These are phyloP conservation scores for Sarcodon aspratus DNA, from an alignment of 768 basidiomycete genomes.

Conservation along the genomic window DNA sequence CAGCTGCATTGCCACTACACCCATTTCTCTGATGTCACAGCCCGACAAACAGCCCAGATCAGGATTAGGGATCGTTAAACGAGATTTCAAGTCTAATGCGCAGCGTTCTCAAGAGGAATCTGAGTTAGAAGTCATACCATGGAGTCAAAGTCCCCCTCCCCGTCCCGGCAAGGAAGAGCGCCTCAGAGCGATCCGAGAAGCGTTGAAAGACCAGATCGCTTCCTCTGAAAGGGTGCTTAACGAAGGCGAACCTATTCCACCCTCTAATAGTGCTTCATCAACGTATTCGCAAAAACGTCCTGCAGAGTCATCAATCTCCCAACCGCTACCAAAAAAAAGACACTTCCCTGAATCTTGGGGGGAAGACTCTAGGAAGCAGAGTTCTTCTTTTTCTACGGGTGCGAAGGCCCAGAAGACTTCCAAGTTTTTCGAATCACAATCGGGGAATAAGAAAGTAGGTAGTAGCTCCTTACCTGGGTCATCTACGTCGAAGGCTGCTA, in stretches of 20 bases:
- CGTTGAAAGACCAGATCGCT: conserved; percentile 22
- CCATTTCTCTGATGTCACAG: no score
- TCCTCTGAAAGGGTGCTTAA: conserved; percentile 7
- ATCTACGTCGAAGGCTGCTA: conserved; percentile 6
- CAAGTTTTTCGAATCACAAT: conserved; percentile 1
- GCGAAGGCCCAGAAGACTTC: conserved; percentile 1
- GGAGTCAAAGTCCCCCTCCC: conserved; percentile 7
- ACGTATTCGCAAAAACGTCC: conserved; percentile 22
- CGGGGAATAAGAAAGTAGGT: conserved; percentile 3
- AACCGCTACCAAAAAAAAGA: conserved; percentile 38
- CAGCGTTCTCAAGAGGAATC: conserved; percentile 7
- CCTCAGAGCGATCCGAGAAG: conserved; percentile 48
- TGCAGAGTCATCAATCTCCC: conserved; percentile 5
- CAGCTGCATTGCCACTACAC: no score
- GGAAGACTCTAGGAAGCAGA: conserved; percentile 6
- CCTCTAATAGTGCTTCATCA: conserved; percentile 3
- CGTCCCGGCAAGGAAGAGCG: conserved; percentile 22
- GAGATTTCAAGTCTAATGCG: conserved; percentile 40
- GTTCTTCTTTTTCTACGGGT: neutral
- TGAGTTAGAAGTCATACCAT: conserved; percentile 7
- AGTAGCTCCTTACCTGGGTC: conserved; percentile 17
- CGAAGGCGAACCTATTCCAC: conserved; percentile 8
- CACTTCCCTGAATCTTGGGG: conserved; percentile 42
- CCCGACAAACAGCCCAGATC: conserved; percentile 25
- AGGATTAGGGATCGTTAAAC: conserved; percentile 46